Base-by-base conservation (phyloP, 805 yeast genomes). In the Kuraishia molischiana region DNA sequence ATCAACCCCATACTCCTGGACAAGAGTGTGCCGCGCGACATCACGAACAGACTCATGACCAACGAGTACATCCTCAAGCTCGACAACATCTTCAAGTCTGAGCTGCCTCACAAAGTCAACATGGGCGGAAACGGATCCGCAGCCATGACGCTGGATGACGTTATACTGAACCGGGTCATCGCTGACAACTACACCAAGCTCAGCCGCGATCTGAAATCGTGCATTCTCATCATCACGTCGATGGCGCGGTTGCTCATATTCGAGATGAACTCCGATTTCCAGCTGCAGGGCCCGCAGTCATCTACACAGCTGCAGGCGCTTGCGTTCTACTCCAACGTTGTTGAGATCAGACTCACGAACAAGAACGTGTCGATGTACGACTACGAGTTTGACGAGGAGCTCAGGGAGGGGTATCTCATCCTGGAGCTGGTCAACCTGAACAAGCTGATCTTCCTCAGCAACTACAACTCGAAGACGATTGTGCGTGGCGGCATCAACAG, bases 281-380 rank as follows among this genome's bases (percentile, higher is more conserved):
- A 49, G 18, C 46, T 52, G 19, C 52, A 52, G 29, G 49, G 47
- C 35, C 64, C 60, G 3, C 54, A 54, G 32, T 56, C 54, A 20
- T 48, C 54, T 5, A 49, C 57, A 1, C 51, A 59, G 32, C 43
- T 60, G 9, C 67, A 69, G n/a, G 77, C 73, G 8, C 59, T 62
- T 41, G 70, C 52, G 31, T 58, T 58, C 38, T 58, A 54, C 39
- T 49, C 56, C 3, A 51, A 48, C 29, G 44, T 57, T 2, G 49
- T 58, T 26, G 67, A 67, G 20, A 65, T 72, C 28, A 67, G 60
- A 37, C 47, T 69, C 22, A 68, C 73, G 0, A 74, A 71, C 46
- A 58, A 62, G 32, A 63, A 73, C 45, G 74, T 82, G 38, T 83
- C 84, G 50, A 77, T 83, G 79, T 83, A 82, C 52, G 90, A 82